Percentiles rank a stretch among this genome's conserved stretches.
Conservation (phyloP, 2,329 filamentous ascomycete genomes). For the Aspergillus quadrilineatus region DNA sequence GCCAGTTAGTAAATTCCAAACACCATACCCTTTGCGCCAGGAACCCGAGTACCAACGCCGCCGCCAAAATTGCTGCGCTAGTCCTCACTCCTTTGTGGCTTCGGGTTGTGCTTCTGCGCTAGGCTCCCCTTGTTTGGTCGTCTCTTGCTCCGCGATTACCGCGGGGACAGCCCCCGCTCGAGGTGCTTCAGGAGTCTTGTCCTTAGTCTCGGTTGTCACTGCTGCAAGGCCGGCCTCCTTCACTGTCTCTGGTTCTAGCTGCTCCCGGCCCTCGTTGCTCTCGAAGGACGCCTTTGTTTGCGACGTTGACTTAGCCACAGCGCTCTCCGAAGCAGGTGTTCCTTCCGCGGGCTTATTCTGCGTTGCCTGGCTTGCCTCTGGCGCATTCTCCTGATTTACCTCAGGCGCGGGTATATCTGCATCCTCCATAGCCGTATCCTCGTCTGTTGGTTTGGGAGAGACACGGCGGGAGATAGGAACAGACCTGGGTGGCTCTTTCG, state of each 20-base stretch:
- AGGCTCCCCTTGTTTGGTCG: conserved; percentile 23
- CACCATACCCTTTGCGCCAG: conserved; percentile 40
- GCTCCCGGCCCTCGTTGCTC: conserved; percentile 20
- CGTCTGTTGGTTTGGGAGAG: conserved; percentile 33
- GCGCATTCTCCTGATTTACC: conserved; percentile 20
- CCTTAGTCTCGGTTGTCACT: conserved; percentile 16
- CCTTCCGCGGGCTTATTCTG: conserved; percentile 28
- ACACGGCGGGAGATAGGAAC: conserved; percentile 31
- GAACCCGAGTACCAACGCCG: conserved; percentile 26
- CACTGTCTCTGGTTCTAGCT: conserved; percentile 15
- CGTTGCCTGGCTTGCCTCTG: conserved; percentile 17
- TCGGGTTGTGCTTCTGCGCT: conserved; percentile 28
- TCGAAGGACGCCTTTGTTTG: conserved; percentile 21
- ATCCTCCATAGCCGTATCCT: conserved; percentile 44
- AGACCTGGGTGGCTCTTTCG: conserved; percentile 29
- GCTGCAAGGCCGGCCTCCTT: conserved; percentile 17
- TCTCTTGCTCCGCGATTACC: conserved; percentile 12
- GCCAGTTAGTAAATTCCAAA: conserved; percentile 26
- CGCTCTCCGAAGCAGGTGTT: conserved; percentile 20
- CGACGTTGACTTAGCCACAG: conserved; percentile 19
- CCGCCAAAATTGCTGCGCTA: conserved; percentile 19
- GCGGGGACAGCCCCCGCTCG: conserved; percentile 17
- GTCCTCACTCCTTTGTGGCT: conserved; percentile 33
- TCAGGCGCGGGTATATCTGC: conserved; percentile 24
- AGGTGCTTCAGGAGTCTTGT: conserved; percentile 16